Percentiles rank a stretch among this genome's conserved stretches.
Conservation (phyloP, 2,329 filamentous ascomycete species). For the Polychaeton citri region DNA sequence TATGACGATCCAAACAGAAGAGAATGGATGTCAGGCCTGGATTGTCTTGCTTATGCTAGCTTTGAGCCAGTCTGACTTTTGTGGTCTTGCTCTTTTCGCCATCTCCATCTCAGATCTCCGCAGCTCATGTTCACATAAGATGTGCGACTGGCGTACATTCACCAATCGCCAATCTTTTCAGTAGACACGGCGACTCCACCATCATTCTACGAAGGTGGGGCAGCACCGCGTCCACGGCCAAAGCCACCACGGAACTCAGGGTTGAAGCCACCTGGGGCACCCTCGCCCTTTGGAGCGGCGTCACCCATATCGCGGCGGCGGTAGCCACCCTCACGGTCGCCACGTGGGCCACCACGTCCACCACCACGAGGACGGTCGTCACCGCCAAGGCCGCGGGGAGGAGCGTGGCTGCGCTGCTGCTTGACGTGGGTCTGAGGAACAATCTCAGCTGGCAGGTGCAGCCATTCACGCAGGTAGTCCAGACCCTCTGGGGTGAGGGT, state of each 20-base stretch:
- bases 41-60: slow-evolving; percentile 14
- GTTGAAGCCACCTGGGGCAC: slow-evolving; percentile 81
- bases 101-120: neutral
- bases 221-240: slow-evolving; percentile 58
- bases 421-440: slow-evolving; percentile 99
- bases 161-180: neutral
- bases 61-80: slow-evolving; percentile 1
- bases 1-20: neutral
- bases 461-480: slow-evolving; percentile 99
- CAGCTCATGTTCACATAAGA: slow-evolving; percentile 1
- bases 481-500: slow-evolving; percentile 96
- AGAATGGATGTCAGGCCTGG: slow-evolving; percentile 5
- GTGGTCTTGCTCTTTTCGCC: slow-evolving; percentile 1
- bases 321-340: slow-evolving; percentile 80
- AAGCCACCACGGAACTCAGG: slow-evolving; percentile 58
- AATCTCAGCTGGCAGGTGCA: slow-evolving; percentile 98
- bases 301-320: slow-evolving; percentile 56
- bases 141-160: neutral
- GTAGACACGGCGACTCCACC: slow-evolving; percentile 2
- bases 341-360: slow-evolving; percentile 62
- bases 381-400: slow-evolving; percentile 85
- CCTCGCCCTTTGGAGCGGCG: slow-evolving; percentile 68
- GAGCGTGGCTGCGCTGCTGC: slow-evolving; percentile 97
- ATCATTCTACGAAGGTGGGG: slow-evolving; percentile 26
- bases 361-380: slow-evolving; percentile 67